Percentiles rank a stretch among this genome's conserved stretches.
Evolutionary conservation across 2,329 filamentous ascomycete genomes (phyloP).

Genomic region (Claviceps digitariae): DNA sequence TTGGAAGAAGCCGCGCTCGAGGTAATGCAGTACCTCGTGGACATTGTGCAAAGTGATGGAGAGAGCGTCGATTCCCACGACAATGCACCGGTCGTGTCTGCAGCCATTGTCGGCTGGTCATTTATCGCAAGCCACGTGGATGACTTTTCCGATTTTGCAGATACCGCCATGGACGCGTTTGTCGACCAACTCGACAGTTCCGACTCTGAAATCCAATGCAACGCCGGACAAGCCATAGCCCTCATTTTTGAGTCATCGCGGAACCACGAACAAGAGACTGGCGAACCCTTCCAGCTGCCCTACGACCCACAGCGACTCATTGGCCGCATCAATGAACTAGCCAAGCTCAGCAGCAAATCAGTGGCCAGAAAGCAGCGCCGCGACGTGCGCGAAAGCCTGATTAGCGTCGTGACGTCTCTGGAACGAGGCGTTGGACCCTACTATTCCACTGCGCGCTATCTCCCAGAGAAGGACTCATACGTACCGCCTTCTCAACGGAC

Average conservation of each 20-base stretch:
- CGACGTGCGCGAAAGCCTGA: slow-evolving; percentile 33
- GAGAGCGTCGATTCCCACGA: slow-evolving; percentile 58
- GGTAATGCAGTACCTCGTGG: slow-evolving; percentile 60
- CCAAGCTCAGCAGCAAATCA: slow-evolving; percentile 32
- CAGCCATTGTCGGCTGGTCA: slow-evolving; percentile 66
- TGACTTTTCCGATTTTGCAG: slow-evolving; percentile 57
- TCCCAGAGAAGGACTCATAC: slow-evolving; percentile 28
- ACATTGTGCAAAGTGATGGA: slow-evolving; percentile 70
- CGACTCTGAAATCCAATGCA: slow-evolving; percentile 59
- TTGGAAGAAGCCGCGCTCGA: slow-evolving; percentile 54
- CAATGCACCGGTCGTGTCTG: slow-evolving; percentile 54
- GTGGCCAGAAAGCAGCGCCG: slow-evolving; percentile 36
- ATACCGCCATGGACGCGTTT: slow-evolving; percentile 64
- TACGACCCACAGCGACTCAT: slow-evolving; percentile 37
- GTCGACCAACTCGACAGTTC: slow-evolving; percentile 72
- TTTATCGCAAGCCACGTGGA: slow-evolving; percentile 67
- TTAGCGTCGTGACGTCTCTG: slow-evolving; percentile 39
- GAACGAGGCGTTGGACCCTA: slow-evolving; percentile 40
- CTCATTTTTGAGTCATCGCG: slow-evolving; percentile 63
- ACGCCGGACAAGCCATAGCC: slow-evolving; percentile 68
- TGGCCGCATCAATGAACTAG: slow-evolving; percentile 33
- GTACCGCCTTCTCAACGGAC: slow-evolving; percentile 27
- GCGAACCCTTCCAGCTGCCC: slow-evolving; percentile 33
- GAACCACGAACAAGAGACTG: slow-evolving; percentile 33
- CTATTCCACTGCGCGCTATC: slow-evolving; percentile 34